Base-by-base conservation (phyloP, 352 stramenopile species). In the Thalassiosira hispida region DNA sequence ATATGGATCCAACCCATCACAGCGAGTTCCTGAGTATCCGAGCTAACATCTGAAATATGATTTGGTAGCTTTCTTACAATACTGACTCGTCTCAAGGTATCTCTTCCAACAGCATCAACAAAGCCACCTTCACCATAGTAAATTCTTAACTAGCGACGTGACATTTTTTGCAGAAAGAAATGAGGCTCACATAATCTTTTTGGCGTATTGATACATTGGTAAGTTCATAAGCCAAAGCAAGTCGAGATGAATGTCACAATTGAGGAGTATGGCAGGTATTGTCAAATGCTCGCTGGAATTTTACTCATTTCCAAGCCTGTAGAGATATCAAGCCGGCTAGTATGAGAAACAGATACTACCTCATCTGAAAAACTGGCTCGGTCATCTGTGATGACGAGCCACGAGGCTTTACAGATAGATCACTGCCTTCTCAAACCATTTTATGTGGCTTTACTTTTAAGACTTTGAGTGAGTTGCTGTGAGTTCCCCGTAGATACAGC, bases 231-330 rank as follows among this genome's bases (percentile, higher is more conserved):
- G 73, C 65, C 35, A 82, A 44, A 35, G 65, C 65, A 55, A 77
- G 35, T 67, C 56, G 61, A 63, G 73, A 82, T 11, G 73, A 82
- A 20, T 73, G 57, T 40, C 59, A 82, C 23, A 82, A 53, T 59
- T 53, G 56, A 25, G 62, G 23, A 47, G 42, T 53, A 25, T 42
- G 14, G 8, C n/a, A 18, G 63, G 77, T 68, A 44, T 51, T 57
- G 49, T 63, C 46, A 20, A 74, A 46, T 9, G 63, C 63, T 11
- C 31, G 35, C 22, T 63, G 14, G 38, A 77, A 73, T 29, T 65
- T 38, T 46, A 23, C 35, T 18, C 47, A 69, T 23, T 57, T 64
- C 9, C 46, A 29, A 11, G 47, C 12, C 27, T 23, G n/a, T 12
- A n/a, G 33, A 38, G 22, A n/a, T n/a, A n/a, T n/a, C n/a, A n/a